Conservation (phyloP, 208 protist species). For the Leptomonas seymouri region DNA sequence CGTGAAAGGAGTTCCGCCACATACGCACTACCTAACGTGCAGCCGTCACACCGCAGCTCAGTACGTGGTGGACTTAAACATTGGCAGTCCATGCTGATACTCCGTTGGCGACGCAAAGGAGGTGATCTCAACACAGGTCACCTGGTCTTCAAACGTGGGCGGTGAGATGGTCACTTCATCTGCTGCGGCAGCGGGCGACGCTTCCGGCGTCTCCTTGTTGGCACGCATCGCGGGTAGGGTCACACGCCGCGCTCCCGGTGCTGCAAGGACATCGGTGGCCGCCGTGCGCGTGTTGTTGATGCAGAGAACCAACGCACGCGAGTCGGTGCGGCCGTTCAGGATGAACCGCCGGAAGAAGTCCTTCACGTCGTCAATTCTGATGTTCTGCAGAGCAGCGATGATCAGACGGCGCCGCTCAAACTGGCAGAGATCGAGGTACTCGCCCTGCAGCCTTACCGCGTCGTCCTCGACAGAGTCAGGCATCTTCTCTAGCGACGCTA, state of each 20-base stretch:
- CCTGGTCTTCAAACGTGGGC: conserved; percentile 34
- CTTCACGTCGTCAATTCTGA: conserved; percentile 40
- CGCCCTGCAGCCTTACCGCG: conserved; percentile 29
- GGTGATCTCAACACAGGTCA: conserved; percentile 19
- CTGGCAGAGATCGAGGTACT: conserved; percentile 39
- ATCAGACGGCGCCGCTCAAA: conserved; percentile 36
- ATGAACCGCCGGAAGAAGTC: conserved; percentile 40
- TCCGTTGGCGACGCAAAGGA: conserved; percentile 16
- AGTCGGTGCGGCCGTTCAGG: conserved; percentile 42
- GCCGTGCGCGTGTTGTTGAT: conserved; percentile 41
- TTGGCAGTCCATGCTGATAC: conserved; percentile 19
- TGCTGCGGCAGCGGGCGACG: not conserved
- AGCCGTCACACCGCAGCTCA: not conserved
- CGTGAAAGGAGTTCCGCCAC: not conserved
- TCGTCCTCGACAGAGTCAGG: conserved; percentile 54
- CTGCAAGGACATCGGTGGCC: conserved; percentile 7
- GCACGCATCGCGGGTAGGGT: conserved; percentile 6
- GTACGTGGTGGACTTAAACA: conserved; percentile 26
- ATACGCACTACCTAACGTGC: no score
- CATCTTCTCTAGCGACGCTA: conserved; percentile 46
- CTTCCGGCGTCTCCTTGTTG: conserved; percentile 2
- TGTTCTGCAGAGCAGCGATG: conserved; percentile 40
- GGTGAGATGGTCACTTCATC: conserved; percentile 29
- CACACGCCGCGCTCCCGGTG: conserved; percentile 9
- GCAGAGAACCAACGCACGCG: conserved; percentile 45